Conservation (phyloP, 805 yeast species). For the Candida easanensis region DNA sequence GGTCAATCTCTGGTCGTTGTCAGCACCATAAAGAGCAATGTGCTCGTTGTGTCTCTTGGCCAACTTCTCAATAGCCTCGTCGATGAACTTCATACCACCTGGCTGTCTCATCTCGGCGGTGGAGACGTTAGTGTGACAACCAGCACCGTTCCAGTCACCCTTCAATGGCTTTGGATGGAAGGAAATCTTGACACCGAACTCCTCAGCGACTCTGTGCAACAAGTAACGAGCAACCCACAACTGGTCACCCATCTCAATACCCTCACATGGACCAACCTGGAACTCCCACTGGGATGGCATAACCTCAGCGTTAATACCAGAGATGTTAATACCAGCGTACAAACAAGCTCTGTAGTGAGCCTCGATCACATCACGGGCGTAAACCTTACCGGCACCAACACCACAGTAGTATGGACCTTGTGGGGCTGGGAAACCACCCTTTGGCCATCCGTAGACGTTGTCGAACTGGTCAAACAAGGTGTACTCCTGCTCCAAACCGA, state of each 20-base stretch:
- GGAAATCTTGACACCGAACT: conserved; percentile 96
- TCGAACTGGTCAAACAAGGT: conserved; percentile 91
- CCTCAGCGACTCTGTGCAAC: conserved; percentile 94
- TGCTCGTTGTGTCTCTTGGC: conserved; percentile 97
- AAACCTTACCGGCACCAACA: conserved; percentile 98
- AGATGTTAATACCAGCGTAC: conserved; percentile 83
- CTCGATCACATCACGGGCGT: conserved; percentile 96
- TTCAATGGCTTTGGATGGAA: conserved; percentile 98
- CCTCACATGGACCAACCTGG: conserved; percentile 98
- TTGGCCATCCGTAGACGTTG: conserved; percentile 96
- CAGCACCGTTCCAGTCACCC: conserved; percentile 99
- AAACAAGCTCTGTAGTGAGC: conserved; percentile 99
- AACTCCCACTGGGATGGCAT: conserved; percentile 99
- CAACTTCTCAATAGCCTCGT: conserved; percentile 87
- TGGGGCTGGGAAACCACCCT: conserved; percentile 99
- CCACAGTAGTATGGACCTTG: conserved; percentile 99
- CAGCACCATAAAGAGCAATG: conserved; percentile 91
- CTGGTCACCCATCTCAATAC: conserved; percentile 96
- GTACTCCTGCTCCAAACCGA: conserved; percentile 98
- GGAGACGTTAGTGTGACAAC: conserved; percentile 98
- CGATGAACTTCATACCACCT: conserved; percentile 96
- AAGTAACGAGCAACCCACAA: conserved; percentile 95
- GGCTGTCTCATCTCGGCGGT: conserved; percentile 86
- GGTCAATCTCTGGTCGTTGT: conserved; percentile 92
- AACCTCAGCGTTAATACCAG: conserved; percentile 99